phyloP scores from a whole-genome alignment of 2,329 filamentous ascomycete species.

The Daldinia eschscholtzii region DNA sequence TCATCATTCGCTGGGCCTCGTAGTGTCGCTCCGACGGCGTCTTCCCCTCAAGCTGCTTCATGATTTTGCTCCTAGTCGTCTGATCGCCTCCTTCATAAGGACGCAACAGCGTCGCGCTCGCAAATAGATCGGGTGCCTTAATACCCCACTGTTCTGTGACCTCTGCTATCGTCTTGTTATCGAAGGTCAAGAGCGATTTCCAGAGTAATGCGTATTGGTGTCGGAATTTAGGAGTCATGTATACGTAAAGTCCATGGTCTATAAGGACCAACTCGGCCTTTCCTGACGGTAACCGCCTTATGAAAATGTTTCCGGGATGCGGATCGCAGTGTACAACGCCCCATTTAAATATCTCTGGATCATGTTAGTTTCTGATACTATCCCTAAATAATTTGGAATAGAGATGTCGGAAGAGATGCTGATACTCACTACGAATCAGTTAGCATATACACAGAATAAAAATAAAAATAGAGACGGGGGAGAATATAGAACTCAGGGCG shows the following conservation, averaged over 20 bases:
- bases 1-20: constrained; percentile 89
- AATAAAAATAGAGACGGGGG: too few species aligned
- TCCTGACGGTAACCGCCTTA: constrained; percentile 86
- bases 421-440: constrained; percentile 25
- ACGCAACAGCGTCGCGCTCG: constrained; percentile 87
- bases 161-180: constrained; percentile 81
- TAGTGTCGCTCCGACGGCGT: constrained; percentile 80
- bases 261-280: constrained; percentile 92
- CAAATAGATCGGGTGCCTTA: constrained; percentile 89
- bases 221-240: constrained; percentile 85
- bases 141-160: constrained; percentile 89
- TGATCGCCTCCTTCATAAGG: constrained; percentile 90
- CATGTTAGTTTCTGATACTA: constrained; percentile 13
- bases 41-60: constrained; percentile 70
- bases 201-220: constrained; percentile 91
- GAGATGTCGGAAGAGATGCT: too few species aligned
- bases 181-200: constrained; percentile 93
- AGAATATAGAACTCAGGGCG: neutral
- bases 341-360: constrained; percentile 97
- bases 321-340: constrained; percentile 96
- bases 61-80: constrained; percentile 74
- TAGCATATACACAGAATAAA: constrained; percentile 18
- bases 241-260: constrained; percentile 96
- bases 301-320: constrained; percentile 97
- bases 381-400: too few species aligned